These are phyloP conservation scores for Sugiyamaella qingdaonensis DNA, from an alignment of 805 yeast species.

Conservation along the genomic window DNA sequence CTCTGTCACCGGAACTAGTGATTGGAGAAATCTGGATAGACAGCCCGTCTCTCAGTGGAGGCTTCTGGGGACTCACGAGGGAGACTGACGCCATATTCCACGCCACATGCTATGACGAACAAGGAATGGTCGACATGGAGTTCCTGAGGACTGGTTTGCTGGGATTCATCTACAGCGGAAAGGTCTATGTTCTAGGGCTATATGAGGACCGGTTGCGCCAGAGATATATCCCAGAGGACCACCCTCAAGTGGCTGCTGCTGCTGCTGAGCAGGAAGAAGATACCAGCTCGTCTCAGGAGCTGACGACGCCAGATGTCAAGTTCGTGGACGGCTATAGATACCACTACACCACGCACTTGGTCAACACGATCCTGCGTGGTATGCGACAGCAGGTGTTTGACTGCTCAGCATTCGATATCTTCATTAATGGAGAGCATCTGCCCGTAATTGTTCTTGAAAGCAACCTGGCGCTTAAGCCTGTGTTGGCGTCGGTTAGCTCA, in stretches of 20 bases:
- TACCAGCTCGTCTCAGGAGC: constrained; percentile 1
- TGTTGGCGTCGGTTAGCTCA: constrained; percentile 21
- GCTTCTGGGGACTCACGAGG: constrained; percentile 68
- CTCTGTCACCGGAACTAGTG: constrained; percentile 66
- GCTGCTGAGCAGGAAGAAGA: constrained; percentile 33
- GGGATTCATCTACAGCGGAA: constrained; percentile 85
- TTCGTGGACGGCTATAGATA: constrained; percentile 41
- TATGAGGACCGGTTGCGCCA: constrained; percentile 91
- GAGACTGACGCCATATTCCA: constrained; percentile 75
- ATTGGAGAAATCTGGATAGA: constrained; percentile 99
- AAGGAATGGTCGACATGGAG: constrained; percentile 66
- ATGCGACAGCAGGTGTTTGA: constrained; percentile 73
- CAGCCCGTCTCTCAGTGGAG: constrained; percentile 85
- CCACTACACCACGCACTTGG: constrained; percentile 82
- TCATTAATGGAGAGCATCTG: constrained; percentile 71
- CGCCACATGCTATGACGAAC: constrained; percentile 71
- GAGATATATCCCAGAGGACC: constrained; percentile 28
- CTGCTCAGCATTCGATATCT: constrained; percentile 85
- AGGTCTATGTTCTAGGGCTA: constrained; percentile 79
- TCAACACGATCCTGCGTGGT: constrained; percentile 75
- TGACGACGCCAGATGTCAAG: constrained; percentile 5
- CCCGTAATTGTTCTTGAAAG: constrained; percentile 86
- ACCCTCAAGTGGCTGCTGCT: neutral
- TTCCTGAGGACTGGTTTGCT: constrained; percentile 86
- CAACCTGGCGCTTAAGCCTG: constrained; percentile 42